Conservation (phyloP, 768 basidiomycete species). For the Cyclocybe cylindracea region DNA sequence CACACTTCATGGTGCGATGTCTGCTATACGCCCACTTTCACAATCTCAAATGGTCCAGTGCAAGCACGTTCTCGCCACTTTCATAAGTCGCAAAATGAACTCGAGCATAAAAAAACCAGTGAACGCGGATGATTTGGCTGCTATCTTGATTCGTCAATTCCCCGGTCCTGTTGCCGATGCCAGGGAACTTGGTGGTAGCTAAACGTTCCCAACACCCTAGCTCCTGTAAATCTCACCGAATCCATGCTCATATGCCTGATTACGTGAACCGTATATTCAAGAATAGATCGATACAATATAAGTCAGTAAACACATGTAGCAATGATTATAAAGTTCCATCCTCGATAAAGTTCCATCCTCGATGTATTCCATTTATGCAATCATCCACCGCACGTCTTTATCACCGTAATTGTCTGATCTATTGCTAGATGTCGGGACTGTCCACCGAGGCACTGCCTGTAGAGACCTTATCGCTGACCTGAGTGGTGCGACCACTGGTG, state of each 20-base stretch:
- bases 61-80: constrained; percentile 74
- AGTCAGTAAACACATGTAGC: too few relatives aligned
- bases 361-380: too few relatives aligned
- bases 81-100: constrained; percentile 56
- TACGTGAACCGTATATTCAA: too few relatives aligned
- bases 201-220: not conserved
- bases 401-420: too few relatives aligned
- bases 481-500: not conserved
- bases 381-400: too few relatives aligned
- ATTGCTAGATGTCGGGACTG: too few relatives aligned
- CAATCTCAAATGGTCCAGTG: constrained; percentile 46
- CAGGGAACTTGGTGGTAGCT: not conserved
- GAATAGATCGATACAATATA: too few relatives aligned
- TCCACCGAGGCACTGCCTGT: not conserved
- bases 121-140: constrained; percentile 47
- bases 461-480: not conserved
- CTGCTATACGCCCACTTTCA: constrained; percentile 6
- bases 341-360: too few relatives aligned
- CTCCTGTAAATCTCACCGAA: not conserved
- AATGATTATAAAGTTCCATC: too few relatives aligned
- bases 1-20: constrained; percentile 61
- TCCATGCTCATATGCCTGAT: too few relatives aligned
- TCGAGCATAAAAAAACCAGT: constrained; percentile 52
- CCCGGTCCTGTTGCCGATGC: constrained; percentile 7
- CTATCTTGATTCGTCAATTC: constrained; percentile 39